phyloP scores from a whole-genome alignment of 495 filamentous ascomycete species.

The Lophium mytilinum region DNA sequence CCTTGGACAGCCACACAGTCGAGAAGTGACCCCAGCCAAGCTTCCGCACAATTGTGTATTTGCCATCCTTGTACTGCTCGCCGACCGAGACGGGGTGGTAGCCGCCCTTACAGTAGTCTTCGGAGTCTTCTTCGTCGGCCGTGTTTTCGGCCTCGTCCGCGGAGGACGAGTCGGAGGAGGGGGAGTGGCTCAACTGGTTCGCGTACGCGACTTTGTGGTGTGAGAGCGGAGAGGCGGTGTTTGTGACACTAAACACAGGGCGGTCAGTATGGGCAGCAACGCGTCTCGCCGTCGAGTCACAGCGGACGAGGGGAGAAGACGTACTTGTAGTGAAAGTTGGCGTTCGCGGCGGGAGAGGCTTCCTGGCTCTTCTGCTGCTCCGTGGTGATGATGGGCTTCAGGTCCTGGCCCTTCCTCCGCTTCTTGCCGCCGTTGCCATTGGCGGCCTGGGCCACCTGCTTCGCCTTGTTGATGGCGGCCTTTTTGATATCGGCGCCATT shows the following conservation, averaged over 20 bases:
- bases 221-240: conserved; percentile 39
- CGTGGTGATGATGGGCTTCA: conserved; percentile 37
- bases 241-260: conserved; percentile 28
- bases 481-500: conserved; percentile 67
- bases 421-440: conserved; percentile 37
- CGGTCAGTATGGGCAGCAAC: conserved; percentile 10
- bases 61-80: conserved; percentile 95
- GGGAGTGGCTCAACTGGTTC: conserved; percentile 58
- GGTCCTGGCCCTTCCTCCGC: conserved; percentile 35
- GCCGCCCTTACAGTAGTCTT: conserved; percentile 98
- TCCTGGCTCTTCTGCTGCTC: conserved; percentile 36
- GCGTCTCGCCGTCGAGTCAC: neutral
- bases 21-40: conserved; percentile 99
- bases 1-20: conserved; percentile 92
- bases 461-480: conserved; percentile 69
- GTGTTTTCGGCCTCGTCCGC: conserved; percentile 79
- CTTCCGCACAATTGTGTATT: conserved; percentile 94
- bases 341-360: conserved; percentile 27
- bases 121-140: conserved; percentile 96
- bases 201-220: conserved; percentile 42
- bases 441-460: conserved; percentile 45
- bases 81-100: conserved; percentile 92
- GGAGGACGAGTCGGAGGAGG: conserved; percentile 67
- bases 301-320: conserved; percentile 1
- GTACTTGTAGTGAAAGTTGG: conserved; percentile 26